Percentiles rank a stretch among this genome's conserved stretches.
Evolutionary conservation across 2,329 filamentous ascomycete genomes (phyloP).

Genomic region (Tolypocladium album): DNA sequence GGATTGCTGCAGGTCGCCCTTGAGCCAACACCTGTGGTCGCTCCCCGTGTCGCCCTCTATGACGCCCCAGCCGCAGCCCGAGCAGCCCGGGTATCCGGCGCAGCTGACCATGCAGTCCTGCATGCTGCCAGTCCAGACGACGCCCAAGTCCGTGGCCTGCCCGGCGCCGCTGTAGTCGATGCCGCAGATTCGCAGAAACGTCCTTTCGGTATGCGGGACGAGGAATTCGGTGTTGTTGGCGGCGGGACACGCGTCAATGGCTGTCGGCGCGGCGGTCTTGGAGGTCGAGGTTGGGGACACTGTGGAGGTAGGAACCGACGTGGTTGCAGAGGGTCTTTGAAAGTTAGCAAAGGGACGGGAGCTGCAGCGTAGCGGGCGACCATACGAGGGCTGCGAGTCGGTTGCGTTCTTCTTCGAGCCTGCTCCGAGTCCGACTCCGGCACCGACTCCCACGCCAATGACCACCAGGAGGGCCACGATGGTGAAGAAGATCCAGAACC

Average conservation of each 20-base stretch:
- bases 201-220: constrained; percentile 26
- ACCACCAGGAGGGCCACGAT: constrained; percentile 14
- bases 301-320: neutral
- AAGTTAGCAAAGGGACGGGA: neutral
- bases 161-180: constrained; percentile 30
- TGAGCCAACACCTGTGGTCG: constrained; percentile 33
- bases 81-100: constrained; percentile 26
- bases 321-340: neutral
- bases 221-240: constrained; percentile 32
- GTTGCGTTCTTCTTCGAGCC: constrained; percentile 10
- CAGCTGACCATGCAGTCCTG: constrained; percentile 34
- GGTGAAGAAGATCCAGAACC: constrained; percentile 24
- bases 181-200: constrained; percentile 33
- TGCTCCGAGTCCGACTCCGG: constrained; percentile 28
- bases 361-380: neutral
- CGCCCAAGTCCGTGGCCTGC: constrained; percentile 22
- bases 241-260: constrained; percentile 25
- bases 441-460: constrained; percentile 28
- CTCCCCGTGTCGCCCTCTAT: constrained; percentile 26
- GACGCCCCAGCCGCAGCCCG: constrained; percentile 33
- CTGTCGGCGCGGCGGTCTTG: constrained; percentile 8
- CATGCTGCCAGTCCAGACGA: constrained; percentile 25
- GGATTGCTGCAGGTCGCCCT: constrained; percentile 21
- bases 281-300: constrained; percentile 6
- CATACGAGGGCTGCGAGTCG: constrained; percentile 2